Evolutionary conservation across 768 basidiomycete genomes (phyloP), one percentile per base, ranked within the genome.

Genomic region (Russula abietina): DNA sequence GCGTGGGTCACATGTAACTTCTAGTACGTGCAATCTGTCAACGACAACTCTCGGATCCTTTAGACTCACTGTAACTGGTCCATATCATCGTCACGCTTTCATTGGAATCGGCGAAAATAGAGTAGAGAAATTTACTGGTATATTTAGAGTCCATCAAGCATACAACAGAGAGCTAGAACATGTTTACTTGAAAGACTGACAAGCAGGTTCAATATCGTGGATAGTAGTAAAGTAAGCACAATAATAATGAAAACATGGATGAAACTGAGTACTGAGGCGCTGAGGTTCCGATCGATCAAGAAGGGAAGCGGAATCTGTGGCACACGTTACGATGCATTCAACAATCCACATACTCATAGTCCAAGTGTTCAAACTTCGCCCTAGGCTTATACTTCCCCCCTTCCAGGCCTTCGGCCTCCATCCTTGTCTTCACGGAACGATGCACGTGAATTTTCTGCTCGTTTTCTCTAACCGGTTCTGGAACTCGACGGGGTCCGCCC

Each of bases 311-410:
- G 28, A 16, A 41, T 10, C 17, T 22, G 26, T 32, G 17, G 24
- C 9, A 9, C 19, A 2, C 16, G 24, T 39, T 39, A 16, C 38
- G 38, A 39, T 17, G 16, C 38, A 39, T 39, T 70, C 65, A 69
- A 46, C 65, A 69, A 46, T 72, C 71, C 14, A 69, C 68, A 69
- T 65, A 71, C 16, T 58, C 64, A n/a, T 50, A 62, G 3, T 69
- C 58, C 19, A 55, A n/a, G 14, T 60, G 46, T 1, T 50, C 30
- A 59, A 69, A 71, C 58, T 69, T 67, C 39, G 73, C 72, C 51
- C 64, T 70, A 19, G 75, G 75, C 9, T 28, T 62, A 63, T 77
- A 77, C 28, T 66, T 66, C 11, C 71, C 65, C 14, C 62, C 69
- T 45, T 71, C 57, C 62, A 75, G 56, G 9, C 55, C 62, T 32